Base-by-base conservation (phyloP, 768 basidiomycete species). In the Phylloporus sp. region DNA sequence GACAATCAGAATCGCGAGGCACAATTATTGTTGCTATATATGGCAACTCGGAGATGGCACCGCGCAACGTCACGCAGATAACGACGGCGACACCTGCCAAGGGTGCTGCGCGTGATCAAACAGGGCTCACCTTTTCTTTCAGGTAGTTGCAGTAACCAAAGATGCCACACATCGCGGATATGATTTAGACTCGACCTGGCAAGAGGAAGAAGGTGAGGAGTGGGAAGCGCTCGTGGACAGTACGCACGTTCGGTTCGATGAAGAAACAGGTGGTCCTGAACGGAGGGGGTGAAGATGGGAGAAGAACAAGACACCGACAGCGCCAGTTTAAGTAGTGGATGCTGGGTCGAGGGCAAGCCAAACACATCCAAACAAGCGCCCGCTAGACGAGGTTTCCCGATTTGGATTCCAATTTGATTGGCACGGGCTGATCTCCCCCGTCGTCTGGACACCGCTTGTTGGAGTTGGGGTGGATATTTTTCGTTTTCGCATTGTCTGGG, bases 111-210 rank as follows among this genome's bases (percentile, higher is more conserved):
- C 39, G 43, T 24, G 29, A 53, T 34, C 3, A 28, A 49, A 52
- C 11, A 12, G 10, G 20, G 24, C 86, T 49, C 47, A 91, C 91
- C 84, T 94, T 95, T 75, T 97, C 95, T 73, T 87, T 87, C 68
- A 98, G 80, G 78, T 74, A 97, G 71, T 84, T 95, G 79, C 91
- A 93, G 74, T 97, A 98, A 50, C 80, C 90, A 70, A 98, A 97
- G 75, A 97, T 97, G 73, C 95, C 95, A 73, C 91, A 94, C 91
- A 91, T 92, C 48, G 53, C 59, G 47, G n/a, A 56, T 15, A n/a
- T n/a, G 36, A 49, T 43, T 59, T 45, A 26, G 22, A 42, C 34
- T 26, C 12, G 8, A 42, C 40, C 40, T 41, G 31, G 26, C 20
- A 32, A 9, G 34, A 41, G 12, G 38, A 6, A 43, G 39, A 9